Evolutionary conservation across 176 grass and related monocot species (phyloP).

Genomic region (Bromus sterilis): DNA sequence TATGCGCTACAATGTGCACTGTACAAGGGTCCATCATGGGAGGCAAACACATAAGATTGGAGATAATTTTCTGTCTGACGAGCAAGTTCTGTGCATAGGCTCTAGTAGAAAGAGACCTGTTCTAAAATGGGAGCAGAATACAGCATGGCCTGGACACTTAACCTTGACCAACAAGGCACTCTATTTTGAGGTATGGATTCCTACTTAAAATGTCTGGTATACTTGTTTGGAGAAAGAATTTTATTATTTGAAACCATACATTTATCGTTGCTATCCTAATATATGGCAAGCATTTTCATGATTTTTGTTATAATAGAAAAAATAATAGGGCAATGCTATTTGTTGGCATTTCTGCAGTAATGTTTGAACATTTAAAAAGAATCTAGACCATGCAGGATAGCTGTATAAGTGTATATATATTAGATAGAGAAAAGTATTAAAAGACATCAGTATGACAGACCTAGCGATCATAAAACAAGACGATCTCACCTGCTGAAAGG

Average conservation of each 20-base stretch:
- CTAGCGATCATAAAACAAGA: background rate
- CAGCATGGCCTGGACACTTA: constrained; percentile 89
- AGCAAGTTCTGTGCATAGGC: constrained; percentile 88
- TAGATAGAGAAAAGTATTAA: background rate
- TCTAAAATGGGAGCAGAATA: constrained; percentile 96
- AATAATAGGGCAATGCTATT: background rate
- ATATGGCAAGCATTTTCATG: background rate
- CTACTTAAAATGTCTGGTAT: constrained; percentile 5
- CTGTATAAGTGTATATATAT: background rate
- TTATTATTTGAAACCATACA: background rate
- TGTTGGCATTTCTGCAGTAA: constrained; percentile 3
- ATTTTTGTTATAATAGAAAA: background rate
- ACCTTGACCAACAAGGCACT: constrained; percentile 84
- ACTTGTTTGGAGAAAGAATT: constrained; percentile 3
- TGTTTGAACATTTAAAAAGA: background rate
- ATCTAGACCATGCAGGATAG: background rate
- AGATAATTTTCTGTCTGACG: constrained; percentile 46
- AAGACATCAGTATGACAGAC: background rate
- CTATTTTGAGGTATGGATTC: constrained; percentile 83
- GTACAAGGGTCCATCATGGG: constrained; percentile 79
- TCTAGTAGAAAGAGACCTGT: constrained; percentile 93
- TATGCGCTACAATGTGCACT: background rate
- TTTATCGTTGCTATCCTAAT: constrained; percentile 1
- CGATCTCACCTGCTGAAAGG: background rate
- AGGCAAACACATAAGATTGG: constrained; percentile 69